These are phyloP conservation scores for Scenedesmus sp. DNA, from an alignment of 163 green algal genomes.

Conservation along the genomic window DNA sequence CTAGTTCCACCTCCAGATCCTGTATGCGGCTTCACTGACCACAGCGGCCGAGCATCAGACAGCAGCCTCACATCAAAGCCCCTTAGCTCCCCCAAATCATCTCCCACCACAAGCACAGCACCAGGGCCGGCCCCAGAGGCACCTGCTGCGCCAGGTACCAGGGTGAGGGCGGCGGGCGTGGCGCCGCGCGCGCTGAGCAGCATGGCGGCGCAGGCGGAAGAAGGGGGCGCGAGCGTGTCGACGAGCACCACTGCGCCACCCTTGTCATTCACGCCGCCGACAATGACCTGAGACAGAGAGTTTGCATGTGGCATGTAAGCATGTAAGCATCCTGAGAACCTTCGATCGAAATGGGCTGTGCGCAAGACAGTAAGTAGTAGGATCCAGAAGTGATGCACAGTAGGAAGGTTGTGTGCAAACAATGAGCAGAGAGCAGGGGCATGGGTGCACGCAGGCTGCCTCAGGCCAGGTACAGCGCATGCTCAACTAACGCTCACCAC, in stretches of 20 bases:
- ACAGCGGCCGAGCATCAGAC: constrained; percentile 19
- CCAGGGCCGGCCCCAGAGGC: constrained; percentile 17
- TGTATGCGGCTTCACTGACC: not conserved
- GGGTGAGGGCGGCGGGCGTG: constrained; percentile 41
- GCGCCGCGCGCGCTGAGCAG: constrained; percentile 43
- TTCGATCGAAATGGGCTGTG: no score
- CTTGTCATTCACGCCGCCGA: constrained; percentile 66
- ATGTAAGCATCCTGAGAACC: not conserved
- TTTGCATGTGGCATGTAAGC: not conserved
- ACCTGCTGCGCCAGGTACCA: constrained; percentile 46
- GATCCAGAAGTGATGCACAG: no score
- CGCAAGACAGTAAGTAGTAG: no score
- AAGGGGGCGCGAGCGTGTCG: constrained; percentile 68
- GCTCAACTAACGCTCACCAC: no score
- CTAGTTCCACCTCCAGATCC: not conserved
- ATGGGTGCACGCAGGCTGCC: no score
- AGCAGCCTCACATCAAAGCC: constrained; percentile 43
- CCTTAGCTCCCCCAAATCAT: constrained; percentile 49
- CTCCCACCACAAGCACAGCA: constrained; percentile 58
- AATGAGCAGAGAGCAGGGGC: no score
- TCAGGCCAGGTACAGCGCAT: no score
- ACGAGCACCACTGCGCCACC: constrained; percentile 75
- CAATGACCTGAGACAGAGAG: constrained; percentile 53
- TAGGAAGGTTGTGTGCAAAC: no score
- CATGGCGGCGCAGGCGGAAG: constrained; percentile 58